phyloP scores from a whole-genome alignment of 2,329 filamentous ascomycete species.

The Epichloe gansuensis region DNA sequence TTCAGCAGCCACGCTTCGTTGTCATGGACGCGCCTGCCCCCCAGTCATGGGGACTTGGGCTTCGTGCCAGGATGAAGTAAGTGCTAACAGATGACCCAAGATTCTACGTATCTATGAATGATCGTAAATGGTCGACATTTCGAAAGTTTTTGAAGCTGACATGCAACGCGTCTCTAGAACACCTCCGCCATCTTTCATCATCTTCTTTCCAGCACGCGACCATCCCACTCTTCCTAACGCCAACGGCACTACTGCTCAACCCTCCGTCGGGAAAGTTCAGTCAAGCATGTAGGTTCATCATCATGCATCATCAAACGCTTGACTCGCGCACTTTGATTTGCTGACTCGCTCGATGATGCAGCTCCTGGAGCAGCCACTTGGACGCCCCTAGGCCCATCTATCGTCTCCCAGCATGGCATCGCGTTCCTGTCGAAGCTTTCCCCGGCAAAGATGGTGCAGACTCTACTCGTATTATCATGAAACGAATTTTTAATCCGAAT shows the following conservation, averaged over 20 bases:
- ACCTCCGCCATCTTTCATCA: conserved; percentile 14
- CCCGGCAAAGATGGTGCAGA: conserved; percentile 8
- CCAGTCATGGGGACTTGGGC: conserved; percentile 9
- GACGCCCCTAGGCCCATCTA: conserved; percentile 9
- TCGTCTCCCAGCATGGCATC: conserved; percentile 19
- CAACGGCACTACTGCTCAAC: not conserved
- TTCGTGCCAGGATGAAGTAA: conserved; percentile 8
- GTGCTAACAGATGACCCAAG: not conserved
- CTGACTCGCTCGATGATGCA: conserved; percentile 4
- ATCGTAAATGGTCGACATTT: not conserved
- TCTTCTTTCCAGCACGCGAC: conserved; percentile 13
- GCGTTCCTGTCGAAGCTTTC: conserved; percentile 15
- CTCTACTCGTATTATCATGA: conserved; percentile 18
- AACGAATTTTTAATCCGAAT: conserved; percentile 15
- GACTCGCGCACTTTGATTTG: not conserved
- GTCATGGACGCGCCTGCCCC: conserved; percentile 10
- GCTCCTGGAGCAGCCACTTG: conserved; percentile 13
- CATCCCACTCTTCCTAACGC: not conserved
- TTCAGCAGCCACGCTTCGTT: conserved; percentile 4
- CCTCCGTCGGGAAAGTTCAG: not conserved
- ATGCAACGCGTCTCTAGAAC: conserved; percentile 7
- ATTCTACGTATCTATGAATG: no score
- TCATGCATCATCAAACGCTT: not conserved
- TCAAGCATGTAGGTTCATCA: not conserved
- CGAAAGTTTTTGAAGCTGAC: conserved; percentile 9